Conservation (phyloP, 2,329 filamentous ascomycete genomes). For the Arthrobotrys sinensis region DNA sequence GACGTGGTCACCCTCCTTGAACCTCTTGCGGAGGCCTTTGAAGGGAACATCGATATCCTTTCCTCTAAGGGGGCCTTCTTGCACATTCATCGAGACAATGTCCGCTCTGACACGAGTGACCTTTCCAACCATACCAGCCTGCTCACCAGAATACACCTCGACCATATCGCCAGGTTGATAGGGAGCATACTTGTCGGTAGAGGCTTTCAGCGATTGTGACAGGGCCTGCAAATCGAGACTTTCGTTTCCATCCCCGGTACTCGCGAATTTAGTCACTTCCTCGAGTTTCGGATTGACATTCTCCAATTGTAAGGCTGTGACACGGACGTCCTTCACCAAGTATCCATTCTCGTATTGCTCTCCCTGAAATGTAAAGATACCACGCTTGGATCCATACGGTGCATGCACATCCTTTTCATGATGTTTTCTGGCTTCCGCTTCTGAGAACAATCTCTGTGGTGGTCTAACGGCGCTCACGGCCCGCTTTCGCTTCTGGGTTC, state of each 20-base stretch:
- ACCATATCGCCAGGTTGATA: conserved; percentile 96
- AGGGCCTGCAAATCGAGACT: conserved; percentile 93
- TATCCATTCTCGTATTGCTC: conserved; percentile 95
- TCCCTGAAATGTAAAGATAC: conserved; percentile 85
- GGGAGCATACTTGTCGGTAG: conserved; percentile 77
- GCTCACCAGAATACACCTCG: conserved; percentile 95
- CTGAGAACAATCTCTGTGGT: conserved; percentile 91
- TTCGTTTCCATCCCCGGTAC: conserved; percentile 89
- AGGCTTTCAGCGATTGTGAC: conserved; percentile 88
- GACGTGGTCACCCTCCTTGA: conserved; percentile 94
- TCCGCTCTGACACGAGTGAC: conserved; percentile 89
- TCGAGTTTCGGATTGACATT: conserved; percentile 94
- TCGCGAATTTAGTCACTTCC: conserved; percentile 94
- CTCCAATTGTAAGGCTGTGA: conserved; percentile 86
- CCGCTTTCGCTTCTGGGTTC: conserved; percentile 84
- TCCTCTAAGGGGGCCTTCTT: conserved; percentile 83
- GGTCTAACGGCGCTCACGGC: conserved; percentile 77
- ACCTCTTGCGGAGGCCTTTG: conserved; percentile 91
- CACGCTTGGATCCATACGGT: conserved; percentile 71
- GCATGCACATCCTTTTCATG: conserved; percentile 76
- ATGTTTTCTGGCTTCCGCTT: conserved; percentile 90
- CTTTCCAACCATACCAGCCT: conserved; percentile 89
- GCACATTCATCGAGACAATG: conserved; percentile 89
- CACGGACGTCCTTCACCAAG: conserved; percentile 92
- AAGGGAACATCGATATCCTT: conserved; percentile 93